Evolutionary conservation across 495 filamentous ascomycete genomes (phyloP).

Genomic region (Neurospora cerealis): DNA sequence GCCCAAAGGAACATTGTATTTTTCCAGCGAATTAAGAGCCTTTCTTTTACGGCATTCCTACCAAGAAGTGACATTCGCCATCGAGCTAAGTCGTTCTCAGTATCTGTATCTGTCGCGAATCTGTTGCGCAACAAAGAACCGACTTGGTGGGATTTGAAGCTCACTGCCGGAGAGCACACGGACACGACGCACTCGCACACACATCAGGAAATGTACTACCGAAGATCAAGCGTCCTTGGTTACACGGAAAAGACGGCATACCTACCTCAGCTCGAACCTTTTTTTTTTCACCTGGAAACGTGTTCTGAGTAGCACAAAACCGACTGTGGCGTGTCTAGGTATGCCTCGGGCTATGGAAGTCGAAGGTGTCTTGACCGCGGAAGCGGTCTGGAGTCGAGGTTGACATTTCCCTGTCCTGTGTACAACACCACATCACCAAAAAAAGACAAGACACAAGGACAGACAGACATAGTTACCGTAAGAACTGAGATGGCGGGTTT

Average conservation of each 20-base stretch:
- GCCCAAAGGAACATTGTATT: neutral
- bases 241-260: neutral
- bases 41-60: neutral
- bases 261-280: neutral
- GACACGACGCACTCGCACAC: neutral
- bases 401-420: neutral
- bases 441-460: neutral
- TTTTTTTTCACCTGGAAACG: neutral
- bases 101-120: neutral
- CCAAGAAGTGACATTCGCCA: neutral
- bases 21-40: neutral
- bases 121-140: neutral
- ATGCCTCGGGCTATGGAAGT: neutral
- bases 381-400: neutral
- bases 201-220: neutral
- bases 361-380: neutral
- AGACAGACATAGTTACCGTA: neutral
- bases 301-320: neutral
- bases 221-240: neutral
- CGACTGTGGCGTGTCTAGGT: neutral
- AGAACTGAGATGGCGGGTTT: neutral
- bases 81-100: neutral
- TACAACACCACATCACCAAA: neutral
- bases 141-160: neutral
- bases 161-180: neutral